Evolutionary conservation across 2,329 filamentous ascomycete genomes (phyloP).

Genomic region (Ophiostoma sp.): DNA sequence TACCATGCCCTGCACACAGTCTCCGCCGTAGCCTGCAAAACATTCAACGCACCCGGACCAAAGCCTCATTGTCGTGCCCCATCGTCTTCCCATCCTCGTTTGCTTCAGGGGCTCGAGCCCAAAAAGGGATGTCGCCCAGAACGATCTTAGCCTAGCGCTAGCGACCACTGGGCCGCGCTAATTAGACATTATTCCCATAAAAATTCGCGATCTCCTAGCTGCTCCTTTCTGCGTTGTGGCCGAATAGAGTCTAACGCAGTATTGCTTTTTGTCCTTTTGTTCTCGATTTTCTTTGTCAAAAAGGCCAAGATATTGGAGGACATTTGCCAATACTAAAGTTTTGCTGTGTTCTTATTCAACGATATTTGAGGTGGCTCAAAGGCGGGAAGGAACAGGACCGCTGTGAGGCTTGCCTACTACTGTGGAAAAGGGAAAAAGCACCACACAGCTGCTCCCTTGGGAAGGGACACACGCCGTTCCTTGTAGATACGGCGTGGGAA

Average conservation of each 20-base stretch:
- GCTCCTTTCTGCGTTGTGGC: neutral
- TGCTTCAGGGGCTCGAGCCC: conserved; percentile 8
- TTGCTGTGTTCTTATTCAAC: neutral
- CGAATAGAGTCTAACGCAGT: neutral
- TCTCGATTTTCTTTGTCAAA: neutral
- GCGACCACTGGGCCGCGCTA: conserved; percentile 10
- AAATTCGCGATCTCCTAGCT: conserved; percentile 6
- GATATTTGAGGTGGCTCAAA: no score
- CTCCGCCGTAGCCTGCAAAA: neutral
- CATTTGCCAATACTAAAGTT: neutral
- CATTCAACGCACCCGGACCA: neutral
- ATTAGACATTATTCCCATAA: neutral
- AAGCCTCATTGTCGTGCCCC: neutral
- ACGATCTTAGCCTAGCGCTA: conserved; percentile 8
- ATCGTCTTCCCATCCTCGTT: neutral
- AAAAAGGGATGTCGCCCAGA: conserved; percentile 12
- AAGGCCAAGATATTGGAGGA: neutral
- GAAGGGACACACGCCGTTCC: neutral
- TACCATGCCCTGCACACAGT: neutral
- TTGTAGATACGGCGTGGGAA: neutral
- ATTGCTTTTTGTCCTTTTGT: neutral
- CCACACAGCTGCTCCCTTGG: neutral
- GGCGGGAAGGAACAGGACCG: neutral
- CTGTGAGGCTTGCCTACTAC: neutral
- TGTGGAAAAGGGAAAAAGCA: neutral